These are phyloP conservation scores for Pinus tabuliformis DNA, from an alignment of 75 land plant genomes.

Conservation along the genomic window DNA sequence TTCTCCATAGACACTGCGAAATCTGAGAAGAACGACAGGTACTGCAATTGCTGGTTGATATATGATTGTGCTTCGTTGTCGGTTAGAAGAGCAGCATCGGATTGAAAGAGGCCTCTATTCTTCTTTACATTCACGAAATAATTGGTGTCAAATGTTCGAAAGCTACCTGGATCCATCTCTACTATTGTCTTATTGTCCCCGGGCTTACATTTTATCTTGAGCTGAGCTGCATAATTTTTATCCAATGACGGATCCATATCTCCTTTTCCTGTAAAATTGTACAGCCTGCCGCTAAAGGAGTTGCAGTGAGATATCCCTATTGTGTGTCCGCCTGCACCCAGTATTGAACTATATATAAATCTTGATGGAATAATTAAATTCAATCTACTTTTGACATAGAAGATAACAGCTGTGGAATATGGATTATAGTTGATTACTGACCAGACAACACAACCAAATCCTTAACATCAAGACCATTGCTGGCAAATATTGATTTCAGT, in stretches of 20 bases:
- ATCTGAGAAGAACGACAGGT: constrained; percentile 30
- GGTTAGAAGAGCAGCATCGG: constrained; percentile 48
- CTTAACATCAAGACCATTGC: constrained; percentile 16
- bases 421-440: neutral
- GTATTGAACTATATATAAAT: constrained; percentile 2
- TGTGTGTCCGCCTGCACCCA: constrained; percentile 5
- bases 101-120: constrained; percentile 36
- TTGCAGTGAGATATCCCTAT: constrained; percentile 12
- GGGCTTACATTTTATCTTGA: constrained; percentile 48
- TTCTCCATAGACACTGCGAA: constrained; percentile 72
- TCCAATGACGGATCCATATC: constrained; percentile 37
- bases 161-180: constrained; percentile 44
- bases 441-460: neutral
- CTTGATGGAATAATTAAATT: neutral
- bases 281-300: constrained; percentile 20
- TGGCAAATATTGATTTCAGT: constrained; percentile 15
- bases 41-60: constrained; percentile 23
- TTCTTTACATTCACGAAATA: constrained; percentile 26
- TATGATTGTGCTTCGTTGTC: constrained; percentile 10
- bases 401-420: no score
- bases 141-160: constrained; percentile 38
- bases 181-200: constrained; percentile 17
- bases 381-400: no score
- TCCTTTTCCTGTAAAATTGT: constrained; percentile 30
- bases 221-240: constrained; percentile 24